These are phyloP conservation scores for Micractinium sp. DNA, from an alignment of 139 green algal species.

Conservation along the genomic window DNA sequence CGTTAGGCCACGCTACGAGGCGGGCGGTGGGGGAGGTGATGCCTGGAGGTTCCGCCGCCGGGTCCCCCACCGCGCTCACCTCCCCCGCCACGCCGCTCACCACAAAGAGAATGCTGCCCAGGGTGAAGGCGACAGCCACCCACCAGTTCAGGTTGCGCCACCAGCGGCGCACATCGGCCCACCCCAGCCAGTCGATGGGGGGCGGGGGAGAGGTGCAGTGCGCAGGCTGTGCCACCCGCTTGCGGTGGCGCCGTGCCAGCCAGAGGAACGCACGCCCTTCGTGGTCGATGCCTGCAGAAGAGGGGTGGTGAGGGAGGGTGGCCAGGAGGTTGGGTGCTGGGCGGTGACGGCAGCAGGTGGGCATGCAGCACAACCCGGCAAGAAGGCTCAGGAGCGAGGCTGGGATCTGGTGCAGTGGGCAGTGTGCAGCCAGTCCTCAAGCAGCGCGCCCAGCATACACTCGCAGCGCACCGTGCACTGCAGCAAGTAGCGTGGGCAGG, in stretches of 20 bases:
- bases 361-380: background rate
- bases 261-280: background rate
- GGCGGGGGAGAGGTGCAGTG: background rate
- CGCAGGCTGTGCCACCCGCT: background rate
- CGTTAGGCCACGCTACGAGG: background rate
- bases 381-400: background rate
- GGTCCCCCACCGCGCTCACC: background rate
- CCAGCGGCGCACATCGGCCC: background rate
- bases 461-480: background rate
- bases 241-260: conserved; percentile 12
- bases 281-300: background rate
- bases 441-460: background rate
- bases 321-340: background rate
- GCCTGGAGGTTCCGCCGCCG: background rate
- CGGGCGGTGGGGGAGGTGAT: background rate
- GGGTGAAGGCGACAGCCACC: conserved; percentile 2
- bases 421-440: background rate
- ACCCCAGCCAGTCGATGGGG: background rate
- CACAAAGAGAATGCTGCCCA: conserved; percentile 4
- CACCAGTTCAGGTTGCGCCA: conserved; percentile 10
- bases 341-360: too few species aligned
- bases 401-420: background rate
- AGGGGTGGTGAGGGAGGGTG: background rate
- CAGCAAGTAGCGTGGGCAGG: background rate
- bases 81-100: background rate